Evolutionary conservation across 2,329 filamentous ascomycete genomes (phyloP), one percentile per base, ranked within the genome.

Genomic region (Nemania abortiva): DNA sequence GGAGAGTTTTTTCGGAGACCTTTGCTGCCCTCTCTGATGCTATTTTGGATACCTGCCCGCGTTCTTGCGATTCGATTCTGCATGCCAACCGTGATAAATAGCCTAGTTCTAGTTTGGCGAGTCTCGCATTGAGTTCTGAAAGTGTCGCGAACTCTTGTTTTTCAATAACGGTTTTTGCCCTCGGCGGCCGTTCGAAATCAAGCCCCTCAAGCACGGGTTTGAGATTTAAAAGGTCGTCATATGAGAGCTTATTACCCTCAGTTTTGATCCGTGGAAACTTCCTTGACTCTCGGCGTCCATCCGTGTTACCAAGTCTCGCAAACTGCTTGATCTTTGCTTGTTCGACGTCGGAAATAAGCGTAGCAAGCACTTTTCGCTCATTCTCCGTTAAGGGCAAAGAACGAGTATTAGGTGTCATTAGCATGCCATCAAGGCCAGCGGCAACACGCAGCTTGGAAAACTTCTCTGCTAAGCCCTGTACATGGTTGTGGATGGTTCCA

Each of bases 11-110:
- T 50, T 88, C 82, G 0, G 96, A 97, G 24, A 98, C 87, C 80
- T 97, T 98, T 66, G 92, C 92, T 5, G 95, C 92, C 66, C 92
- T 90, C 70, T 96, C 90, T 15, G 77, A 78, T n/a, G 78, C 77
- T 9, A 67, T 60, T 63, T 73, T 76, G 49, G 72, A 69, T 22
- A 75, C 37, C 22, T 63, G 50, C 20, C 61, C 71, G 39, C 63
- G 79, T 79, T 72, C 81, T 73, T 69, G 79, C 55, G 60, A 72
- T 27, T 79, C 72, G 47, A 79, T 77, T 37, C 24, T 56, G 24
- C 54, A 63, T 15, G 68, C 70, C 31, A 73, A 58, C 6, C 70
- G 69, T 31, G 65, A 62, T 24, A 72, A 29, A 52, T 72, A 69
- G 13, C 56, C 57, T 34, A 73, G 66, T 37, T 72, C 66, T 29